Percentiles rank a stretch among this genome's conserved stretches.
Conservation (phyloP, 805 yeast species). For the Kuraishia hungarica region DNA sequence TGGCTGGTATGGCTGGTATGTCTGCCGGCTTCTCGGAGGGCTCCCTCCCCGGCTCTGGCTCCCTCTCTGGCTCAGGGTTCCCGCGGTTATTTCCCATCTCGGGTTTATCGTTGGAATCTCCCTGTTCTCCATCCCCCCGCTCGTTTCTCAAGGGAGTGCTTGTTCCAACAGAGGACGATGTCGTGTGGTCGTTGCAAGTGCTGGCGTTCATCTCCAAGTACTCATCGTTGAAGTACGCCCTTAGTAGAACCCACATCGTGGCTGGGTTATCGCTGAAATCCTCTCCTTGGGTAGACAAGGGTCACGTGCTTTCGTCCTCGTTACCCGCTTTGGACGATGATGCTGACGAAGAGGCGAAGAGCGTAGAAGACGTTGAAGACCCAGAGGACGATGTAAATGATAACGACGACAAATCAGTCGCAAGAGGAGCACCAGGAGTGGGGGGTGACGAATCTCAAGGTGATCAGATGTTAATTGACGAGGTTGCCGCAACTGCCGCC, state of each 20-base stretch:
- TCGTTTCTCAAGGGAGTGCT: constrained; percentile 58
- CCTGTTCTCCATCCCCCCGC: constrained; percentile 29
- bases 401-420: not conserved
- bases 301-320: not conserved
- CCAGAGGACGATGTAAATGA: not conserved
- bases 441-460: not conserved
- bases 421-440: too few species aligned
- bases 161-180: constrained; percentile 90
- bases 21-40: too few species aligned
- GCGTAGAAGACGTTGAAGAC: not conserved
- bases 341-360: constrained; percentile 1
- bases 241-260: constrained; percentile 71
- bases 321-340: constrained; percentile 1
- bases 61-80: not conserved
- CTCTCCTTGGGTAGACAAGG: not conserved
- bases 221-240: constrained; percentile 61
- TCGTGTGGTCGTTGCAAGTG: constrained; percentile 86
- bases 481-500: not conserved
- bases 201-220: constrained; percentile 92
- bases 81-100: not conserved
- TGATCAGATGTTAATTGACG: not conserved
- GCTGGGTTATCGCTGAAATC: constrained; percentile 49
- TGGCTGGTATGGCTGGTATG: too few species aligned
- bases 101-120: not conserved
- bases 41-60: not conserved